Base-by-base conservation (phyloP, 1,139 yeast genomes). In the Saccharomyces hybrid region DNA sequence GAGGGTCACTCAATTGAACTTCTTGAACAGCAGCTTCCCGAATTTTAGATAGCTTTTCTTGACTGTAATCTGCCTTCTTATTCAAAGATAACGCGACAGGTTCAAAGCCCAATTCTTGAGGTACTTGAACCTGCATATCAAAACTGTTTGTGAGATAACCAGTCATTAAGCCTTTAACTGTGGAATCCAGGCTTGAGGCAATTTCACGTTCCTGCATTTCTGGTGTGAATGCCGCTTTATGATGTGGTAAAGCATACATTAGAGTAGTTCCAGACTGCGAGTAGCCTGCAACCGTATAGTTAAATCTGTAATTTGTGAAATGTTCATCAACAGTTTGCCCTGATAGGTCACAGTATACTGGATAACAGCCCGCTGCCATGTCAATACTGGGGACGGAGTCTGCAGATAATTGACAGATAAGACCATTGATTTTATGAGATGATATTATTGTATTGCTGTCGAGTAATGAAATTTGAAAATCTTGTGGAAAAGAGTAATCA, bases 171-270 rank as follows among this genome's bases (percentile, higher is more conserved):
- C 95, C 95, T 63, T 81, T 82, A 0, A 87, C 82, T 0, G 91
- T 82, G 0, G 91, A 83, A 58, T 82, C 88, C 48, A 86, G 65
- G 1, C 58, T 59, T 44, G 84, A 62, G 7, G 73, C 73, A 0
- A 80, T 73, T 9, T 55, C 59, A 11, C 58, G 51, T 1, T 61
- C 55, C 2, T 48, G n/a, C 54, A 58, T 64, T 1, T 52, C 50
- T 23, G 61, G 49, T 14, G 73, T 66, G 53, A 83, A 74, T 0
- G 79, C 71, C 25, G 75, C 76, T 55, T 78, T 80, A 60, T 86
- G 93, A 65, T 86, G 95, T 1, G 93, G 93, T 23, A 85, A 74
- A 1, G 80, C 78, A 70, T 76, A 74, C 74, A 82, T 77, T 75
- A 79, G 61, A 2, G 67, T 71, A 34, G 58, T 66, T 2, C 71